These are phyloP conservation scores for Colletotrichum sidae DNA, from an alignment of 2,329 filamentous ascomycete species.

Conservation along the genomic window DNA sequence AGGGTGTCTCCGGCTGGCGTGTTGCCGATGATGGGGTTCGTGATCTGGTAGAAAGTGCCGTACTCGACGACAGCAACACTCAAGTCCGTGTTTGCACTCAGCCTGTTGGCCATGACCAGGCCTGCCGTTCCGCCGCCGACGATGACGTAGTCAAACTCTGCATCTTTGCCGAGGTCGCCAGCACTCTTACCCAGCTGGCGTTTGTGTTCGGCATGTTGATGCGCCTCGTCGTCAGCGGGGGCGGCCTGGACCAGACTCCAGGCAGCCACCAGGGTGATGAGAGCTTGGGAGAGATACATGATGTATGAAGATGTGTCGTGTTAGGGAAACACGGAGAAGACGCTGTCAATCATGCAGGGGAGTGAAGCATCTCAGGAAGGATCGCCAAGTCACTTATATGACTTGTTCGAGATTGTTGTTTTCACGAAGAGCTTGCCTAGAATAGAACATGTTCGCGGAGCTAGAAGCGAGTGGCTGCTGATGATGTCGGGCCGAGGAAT, in stretches of 20 bases:
- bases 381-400: no score
- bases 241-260: slow-evolving; percentile 9
- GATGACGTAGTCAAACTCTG: slow-evolving; percentile 41
- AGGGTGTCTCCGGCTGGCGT: slow-evolving; percentile 9
- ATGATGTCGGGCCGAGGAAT: no score
- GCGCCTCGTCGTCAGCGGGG: slow-evolving; percentile 19
- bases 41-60: slow-evolving; percentile 48
- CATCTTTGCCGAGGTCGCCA: slow-evolving; percentile 26
- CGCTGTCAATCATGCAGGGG: no score
- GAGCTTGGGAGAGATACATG: slow-evolving; percentile 14
- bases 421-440: no score
- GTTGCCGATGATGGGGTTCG: slow-evolving; percentile 42
- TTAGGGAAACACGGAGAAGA: not conserved
- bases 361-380: no score
- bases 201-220: slow-evolving; percentile 23
- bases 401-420: no score
- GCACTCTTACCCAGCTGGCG: slow-evolving; percentile 28
- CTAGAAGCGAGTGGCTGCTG: no score
- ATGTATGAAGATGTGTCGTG: not conserved
- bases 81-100: slow-evolving; percentile 42
- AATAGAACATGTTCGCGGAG: no score
- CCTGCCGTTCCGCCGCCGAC: slow-evolving; percentile 55
- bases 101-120: slow-evolving; percentile 47
- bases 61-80: slow-evolving; percentile 53
- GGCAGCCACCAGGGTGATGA: slow-evolving; percentile 3